Evolutionary conservation across 345 rosid species (phyloP), one percentile per base, ranked within the genome.

Genomic region (Limnanthes douglasii): DNA sequence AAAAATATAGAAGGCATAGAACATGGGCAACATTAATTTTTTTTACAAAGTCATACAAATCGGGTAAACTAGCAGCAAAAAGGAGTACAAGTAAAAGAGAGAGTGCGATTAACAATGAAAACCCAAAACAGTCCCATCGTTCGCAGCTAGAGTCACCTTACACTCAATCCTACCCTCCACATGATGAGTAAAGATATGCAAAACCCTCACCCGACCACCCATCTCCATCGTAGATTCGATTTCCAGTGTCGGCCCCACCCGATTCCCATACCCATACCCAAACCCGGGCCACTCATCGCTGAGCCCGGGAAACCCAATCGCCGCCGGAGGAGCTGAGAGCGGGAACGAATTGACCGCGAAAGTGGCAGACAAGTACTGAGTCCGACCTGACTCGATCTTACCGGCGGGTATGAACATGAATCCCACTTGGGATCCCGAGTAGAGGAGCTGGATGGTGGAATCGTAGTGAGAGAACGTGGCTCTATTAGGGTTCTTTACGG

Each of bases 401-500:
- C 96, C 94, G 20, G 99, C 99, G 56, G 99, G 99, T 8, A 92
- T 78, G 65, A 85, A 84, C 94, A 92, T 73, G 69, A 85, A 84
- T 2, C 96, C 99, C 38, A 92, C 86, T 56, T 69, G 96, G 33
- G 71, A 65, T 5, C 94, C 96, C 9, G 88, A 64, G 48, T 81
- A 75, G 33, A 78, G 72, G 16, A 92, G 93, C 86, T 81, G 86
- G 39, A 92, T 73, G 23, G 93, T 70, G 50, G 88, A 75, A 55
- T 78, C 96, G 70, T 64, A 92, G 73, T 92, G 99, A 48, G 93
- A 60, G 66, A 92, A 92, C 22, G 42, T 65, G 48, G 81, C 96
- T 33, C 60, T 64, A 75, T 85, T 92, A 1, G 95, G 86, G 70
- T 92, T 92, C 40, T 48, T 58, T 44, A 92, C 68, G 56, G 95